Base-by-base conservation (phyloP, 2,329 filamentous ascomycete genomes). In the Rasamsonia emersonii region DNA sequence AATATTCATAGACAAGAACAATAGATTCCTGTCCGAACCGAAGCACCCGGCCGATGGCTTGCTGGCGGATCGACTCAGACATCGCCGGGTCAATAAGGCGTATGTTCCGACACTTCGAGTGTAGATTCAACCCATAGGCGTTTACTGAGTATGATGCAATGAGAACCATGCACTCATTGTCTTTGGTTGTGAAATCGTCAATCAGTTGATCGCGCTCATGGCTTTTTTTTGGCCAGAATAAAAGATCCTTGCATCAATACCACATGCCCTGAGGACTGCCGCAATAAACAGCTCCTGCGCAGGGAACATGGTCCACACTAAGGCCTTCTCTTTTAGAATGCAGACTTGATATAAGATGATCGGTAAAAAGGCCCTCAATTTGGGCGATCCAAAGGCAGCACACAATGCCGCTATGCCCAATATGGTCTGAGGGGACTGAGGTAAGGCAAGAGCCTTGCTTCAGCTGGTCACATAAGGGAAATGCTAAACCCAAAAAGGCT, bases 291-390 rank as follows among this genome's bases (percentile, higher is more conserved):
- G 7, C 9, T 33, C 24, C 2, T 2, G 21, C 5, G 31, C 31
- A 5, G 31, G 24, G 24, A 33, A 33, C 5, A 6, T n/a, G 14
- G 24, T 27, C 31, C 31, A 33, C 16, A 33, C 18, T 9, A 33
- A 27, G 18, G 27, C 24, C 14, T 33, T 33, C 5, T 33, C 31
- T 9, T 28, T 17, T 5, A 24, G 24, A 16, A 33, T 9, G 9
- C 17, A 11, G 8, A 3, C 2, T 5, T 33, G 13, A 18, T 33
- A 25, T 5, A 28, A n/a, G 2, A 17, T 15, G 9, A 28, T 21
- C 2, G 31, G 31, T 7, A 33, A n/a, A 24, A 33, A 27, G 10
- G 31, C 31, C 13, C 31, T 20, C 24, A 33, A 27, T 15, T 33
- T 33, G 3, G 24, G 24, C 4, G 31, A 33, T 2, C 31, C 31